Conservation (phyloP, 495 filamentous ascomycete species). For the Cairneyella variabilis region DNA sequence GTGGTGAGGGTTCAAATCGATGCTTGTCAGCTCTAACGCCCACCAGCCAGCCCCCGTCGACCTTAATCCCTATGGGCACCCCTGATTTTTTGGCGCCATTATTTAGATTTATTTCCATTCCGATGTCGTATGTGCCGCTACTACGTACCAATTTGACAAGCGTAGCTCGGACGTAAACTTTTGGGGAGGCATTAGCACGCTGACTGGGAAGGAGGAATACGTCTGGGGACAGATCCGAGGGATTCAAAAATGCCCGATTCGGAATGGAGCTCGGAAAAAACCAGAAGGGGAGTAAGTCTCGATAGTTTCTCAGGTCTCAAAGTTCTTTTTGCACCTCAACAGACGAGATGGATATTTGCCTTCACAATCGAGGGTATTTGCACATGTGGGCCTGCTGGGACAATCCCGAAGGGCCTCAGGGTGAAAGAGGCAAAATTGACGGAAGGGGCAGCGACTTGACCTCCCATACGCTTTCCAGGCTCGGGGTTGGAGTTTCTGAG, state of each 20-base stretch:
- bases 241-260: not conserved
- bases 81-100: constrained; percentile 19
- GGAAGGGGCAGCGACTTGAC: too few species aligned
- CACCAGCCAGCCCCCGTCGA: constrained; percentile 24
- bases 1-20: constrained; percentile 23
- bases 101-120: constrained; percentile 19
- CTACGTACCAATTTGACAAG: not conserved
- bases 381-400: too few species aligned
- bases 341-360: too few species aligned
- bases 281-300: too few species aligned
- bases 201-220: not conserved
- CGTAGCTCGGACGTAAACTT: not conserved
- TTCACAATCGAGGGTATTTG: too few species aligned
- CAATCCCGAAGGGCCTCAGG: too few species aligned
- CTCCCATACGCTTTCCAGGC: too few species aligned
- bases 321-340: too few species aligned
- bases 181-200: not conserved
- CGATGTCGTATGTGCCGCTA: constrained; percentile 18
- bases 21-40: constrained; percentile 23
- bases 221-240: not conserved
- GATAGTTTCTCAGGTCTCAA: too few species aligned
- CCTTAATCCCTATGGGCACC: constrained; percentile 19
- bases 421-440: too few species aligned
- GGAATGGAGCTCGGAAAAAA: not conserved
- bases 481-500: too few species aligned